phyloP scores from a whole-genome alignment of 495 filamentous ascomycete species.

The Penicillium herquei region DNA sequence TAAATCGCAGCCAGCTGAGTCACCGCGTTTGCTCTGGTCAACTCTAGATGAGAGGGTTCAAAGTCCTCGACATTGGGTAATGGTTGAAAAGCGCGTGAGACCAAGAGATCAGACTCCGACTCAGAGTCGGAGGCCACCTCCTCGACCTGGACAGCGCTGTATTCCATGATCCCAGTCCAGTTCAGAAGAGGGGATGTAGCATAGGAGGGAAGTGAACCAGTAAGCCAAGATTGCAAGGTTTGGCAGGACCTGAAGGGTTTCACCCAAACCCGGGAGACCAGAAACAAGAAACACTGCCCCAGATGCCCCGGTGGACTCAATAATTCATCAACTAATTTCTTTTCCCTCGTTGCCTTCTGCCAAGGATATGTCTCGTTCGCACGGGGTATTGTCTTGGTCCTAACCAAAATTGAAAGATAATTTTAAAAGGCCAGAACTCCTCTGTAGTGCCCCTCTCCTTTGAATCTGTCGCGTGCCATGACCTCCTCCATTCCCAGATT shows the following conservation, averaged over 20 bases:
- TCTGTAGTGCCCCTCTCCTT: too few species aligned
- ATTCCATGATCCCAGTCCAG: constrained; percentile 38
- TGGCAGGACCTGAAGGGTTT: constrained; percentile 6
- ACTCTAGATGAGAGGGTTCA: constrained; percentile 22
- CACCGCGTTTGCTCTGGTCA: constrained; percentile 21
- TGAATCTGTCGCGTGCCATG: too few species aligned
- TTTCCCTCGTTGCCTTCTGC: too few species aligned
- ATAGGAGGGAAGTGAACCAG: constrained; percentile 3
- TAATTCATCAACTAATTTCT: too few species aligned
- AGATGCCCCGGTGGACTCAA: too few species aligned
- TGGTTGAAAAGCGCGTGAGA: constrained; percentile 28
- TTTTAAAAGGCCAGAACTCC: too few species aligned
- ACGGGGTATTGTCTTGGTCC: too few species aligned
- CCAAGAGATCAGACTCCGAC: constrained; percentile 36
- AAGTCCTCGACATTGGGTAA: constrained; percentile 29
- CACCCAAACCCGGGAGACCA: neutral
- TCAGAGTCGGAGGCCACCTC: constrained; percentile 40
- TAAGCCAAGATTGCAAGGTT: neutral
- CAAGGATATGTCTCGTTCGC: too few species aligned
- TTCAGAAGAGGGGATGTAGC: constrained; percentile 8
- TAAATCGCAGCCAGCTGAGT: constrained; percentile 37
- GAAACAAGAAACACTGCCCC: too few species aligned
- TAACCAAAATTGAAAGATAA: too few species aligned
- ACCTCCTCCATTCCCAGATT: too few species aligned
- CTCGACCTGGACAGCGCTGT: constrained; percentile 46